These are phyloP conservation scores for Candida parachauliodes DNA, from an alignment of 805 yeast species.

Conservation along the genomic window DNA sequence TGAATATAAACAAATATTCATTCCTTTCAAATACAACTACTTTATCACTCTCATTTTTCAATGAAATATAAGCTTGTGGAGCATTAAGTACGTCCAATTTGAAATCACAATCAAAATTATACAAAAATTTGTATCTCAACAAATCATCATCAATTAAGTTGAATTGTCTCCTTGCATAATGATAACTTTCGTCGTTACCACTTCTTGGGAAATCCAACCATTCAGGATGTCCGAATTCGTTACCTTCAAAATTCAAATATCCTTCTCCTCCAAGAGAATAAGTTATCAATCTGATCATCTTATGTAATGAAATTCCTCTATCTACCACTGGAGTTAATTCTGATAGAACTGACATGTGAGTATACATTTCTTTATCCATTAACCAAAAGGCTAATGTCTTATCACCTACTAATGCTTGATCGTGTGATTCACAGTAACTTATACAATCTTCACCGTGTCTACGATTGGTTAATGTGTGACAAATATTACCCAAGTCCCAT, in stretches of 20 bases:
- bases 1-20: conserved; percentile 79
- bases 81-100: conserved; percentile 78
- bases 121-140: conserved; percentile 73
- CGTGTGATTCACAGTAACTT: conserved; percentile 92
- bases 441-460: conserved; percentile 86
- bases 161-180: conserved; percentile 94
- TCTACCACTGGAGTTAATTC: conserved; percentile 76
- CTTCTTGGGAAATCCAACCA: conserved; percentile 96
- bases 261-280: conserved; percentile 97
- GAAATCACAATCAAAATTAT: conserved; percentile 82
- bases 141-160: conserved; percentile 77
- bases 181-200: conserved; percentile 84
- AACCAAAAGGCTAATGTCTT: conserved; percentile 96
- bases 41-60: conserved; percentile 87
- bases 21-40: conserved; percentile 86
- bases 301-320: conserved; percentile 88
- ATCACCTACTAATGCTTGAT: conserved; percentile 96
- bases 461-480: conserved; percentile 80
- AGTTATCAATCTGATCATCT: conserved; percentile 82
- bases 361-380: conserved; percentile 98
- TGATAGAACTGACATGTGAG: conserved; percentile 80
- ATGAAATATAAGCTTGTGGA: conserved; percentile 76
- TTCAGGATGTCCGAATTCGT: conserved; percentile 98
- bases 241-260: conserved; percentile 92
- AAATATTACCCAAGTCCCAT: conserved; percentile 84